Base-by-base conservation (phyloP, 2,329 filamentous ascomycete genomes). In the Colletotrichum sansevieriae region DNA sequence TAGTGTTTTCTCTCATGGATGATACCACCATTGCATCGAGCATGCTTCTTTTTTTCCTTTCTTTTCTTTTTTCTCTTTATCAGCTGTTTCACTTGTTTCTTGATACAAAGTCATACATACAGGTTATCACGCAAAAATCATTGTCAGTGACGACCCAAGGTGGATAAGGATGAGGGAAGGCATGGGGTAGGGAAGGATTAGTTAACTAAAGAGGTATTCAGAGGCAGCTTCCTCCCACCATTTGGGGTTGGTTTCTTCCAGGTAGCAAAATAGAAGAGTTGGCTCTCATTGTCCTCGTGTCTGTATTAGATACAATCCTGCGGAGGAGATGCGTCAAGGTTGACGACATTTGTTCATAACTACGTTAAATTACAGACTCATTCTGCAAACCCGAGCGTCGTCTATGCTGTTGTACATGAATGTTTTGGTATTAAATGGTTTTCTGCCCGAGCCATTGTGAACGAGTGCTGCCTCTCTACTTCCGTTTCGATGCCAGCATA, bases 21-120 rank as follows among this genome's bases (percentile, higher is more conserved):
- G 79, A 81, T 81, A 81, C 79, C 79, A 81, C 77, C 77, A 76
- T 78, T 77, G 77, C 79, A 78, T 78, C 73, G 65, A 77, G 76
- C 77, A 78, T 75, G 76, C 74, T 74, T 65, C 75, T 77, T 71
- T 71, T 73, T 73, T 75, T 71, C 51, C 61, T 71, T 63, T 65
- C 58, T 69, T 70, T 51, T 71, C 71, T 69, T 52, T 65, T 51
- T 72, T 69, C 52, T 65, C 72, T 69, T 25, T 58, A 46, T 55
- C 46, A 29, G 49, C 41, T 41, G 29, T 15, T 55, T 64, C 63
- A 74, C 49, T 75, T 61, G 46, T 58, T 52, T 59, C 66, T 33
- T 59, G 22, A 68, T 68, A 68, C 65, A 65, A 68, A 68, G 49
- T 47, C 58, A 64, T 68, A 67, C 65, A 68, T 68, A 68, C 29